Evolutionary conservation across 1,139 yeast genomes (phyloP).

Genomic region (Pneumocystis canis): DNA sequence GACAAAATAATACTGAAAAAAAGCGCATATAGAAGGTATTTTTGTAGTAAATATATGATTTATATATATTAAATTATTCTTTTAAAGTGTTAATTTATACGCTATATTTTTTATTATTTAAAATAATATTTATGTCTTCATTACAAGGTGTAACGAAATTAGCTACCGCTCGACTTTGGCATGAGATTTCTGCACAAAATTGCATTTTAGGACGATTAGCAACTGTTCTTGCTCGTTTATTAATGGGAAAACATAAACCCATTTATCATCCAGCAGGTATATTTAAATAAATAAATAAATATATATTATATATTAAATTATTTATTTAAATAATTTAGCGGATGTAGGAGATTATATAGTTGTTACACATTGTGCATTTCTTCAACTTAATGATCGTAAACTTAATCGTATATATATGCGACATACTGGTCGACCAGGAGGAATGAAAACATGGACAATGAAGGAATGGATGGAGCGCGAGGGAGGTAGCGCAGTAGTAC

Average conservation of each 20-base stretch:
- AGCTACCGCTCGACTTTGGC: slow-evolving; percentile 85
- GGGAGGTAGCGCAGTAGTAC: slow-evolving; percentile 72
- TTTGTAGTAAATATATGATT: too few species aligned
- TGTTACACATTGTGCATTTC: slow-evolving; percentile 74
- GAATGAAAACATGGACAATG: slow-evolving; percentile 37
- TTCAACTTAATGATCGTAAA: slow-evolving; percentile 74
- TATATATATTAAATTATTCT: too few species aligned
- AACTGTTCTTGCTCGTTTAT: slow-evolving; percentile 65
- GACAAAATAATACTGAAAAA: too few species aligned
- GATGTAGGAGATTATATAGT: slow-evolving; percentile 96
- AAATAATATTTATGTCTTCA: too few species aligned
- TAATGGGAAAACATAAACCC: slow-evolving; percentile 95
- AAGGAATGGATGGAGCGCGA: slow-evolving; percentile 57
- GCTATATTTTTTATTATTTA: too few species aligned
- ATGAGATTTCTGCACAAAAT: slow-evolving; percentile 77
- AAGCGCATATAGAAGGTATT: too few species aligned
- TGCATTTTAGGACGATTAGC: slow-evolving; percentile 91
- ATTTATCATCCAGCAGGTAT: slow-evolving; percentile 45
- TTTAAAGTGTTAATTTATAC: too few species aligned
- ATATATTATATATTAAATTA: slow-evolving; percentile 12
- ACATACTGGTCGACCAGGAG: neutral
- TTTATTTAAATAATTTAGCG: slow-evolving; percentile 24
- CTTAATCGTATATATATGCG: slow-evolving; percentile 32
- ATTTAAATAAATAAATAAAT: neutral
- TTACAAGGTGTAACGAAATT: slow-evolving; percentile 20